phyloP scores from a whole-genome alignment of 768 basidiomycete species.

The Hygrophoropsis aurantiaca region DNA sequence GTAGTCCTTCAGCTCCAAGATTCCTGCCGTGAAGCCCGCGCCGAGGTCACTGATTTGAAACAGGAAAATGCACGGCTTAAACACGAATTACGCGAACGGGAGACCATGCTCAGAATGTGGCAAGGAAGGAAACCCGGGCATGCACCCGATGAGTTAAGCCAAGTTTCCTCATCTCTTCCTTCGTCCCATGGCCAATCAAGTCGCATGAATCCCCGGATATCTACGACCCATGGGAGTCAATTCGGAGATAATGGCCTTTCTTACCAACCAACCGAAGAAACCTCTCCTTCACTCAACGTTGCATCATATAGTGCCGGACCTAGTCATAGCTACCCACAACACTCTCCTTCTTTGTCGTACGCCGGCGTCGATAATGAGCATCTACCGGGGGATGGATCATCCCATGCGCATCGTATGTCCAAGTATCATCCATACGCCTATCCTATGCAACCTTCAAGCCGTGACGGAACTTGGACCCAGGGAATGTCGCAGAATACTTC shows the following conservation, averaged over 20 bases:
- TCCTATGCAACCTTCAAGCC: constrained; percentile 33
- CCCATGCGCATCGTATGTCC: constrained; percentile 41
- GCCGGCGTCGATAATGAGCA: constrained; percentile 33
- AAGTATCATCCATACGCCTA: constrained; percentile 56
- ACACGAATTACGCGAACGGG: constrained; percentile 67
- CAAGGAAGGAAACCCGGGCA: constrained; percentile 61
- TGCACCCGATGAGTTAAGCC: constrained; percentile 50
- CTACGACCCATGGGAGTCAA: constrained; percentile 35
- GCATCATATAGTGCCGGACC: constrained; percentile 43
- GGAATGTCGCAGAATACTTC: constrained; percentile 30
- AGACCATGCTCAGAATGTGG: constrained; percentile 74
- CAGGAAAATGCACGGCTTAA: constrained; percentile 66
- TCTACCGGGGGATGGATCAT: constrained; percentile 17
- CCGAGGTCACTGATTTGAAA: constrained; percentile 59
- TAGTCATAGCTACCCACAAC: constrained; percentile 39
- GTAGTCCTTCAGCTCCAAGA: constrained; percentile 84
- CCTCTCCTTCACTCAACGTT: constrained; percentile 40
- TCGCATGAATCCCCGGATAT: constrained; percentile 35
- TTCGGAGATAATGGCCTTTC: constrained; percentile 42
- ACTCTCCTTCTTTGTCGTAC: constrained; percentile 48
- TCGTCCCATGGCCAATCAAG: constrained; percentile 31
- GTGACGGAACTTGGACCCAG: constrained; percentile 28
- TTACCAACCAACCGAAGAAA: constrained; percentile 52
- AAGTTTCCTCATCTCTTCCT: constrained; percentile 45
- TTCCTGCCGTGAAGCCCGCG: constrained; percentile 66